phyloP scores from a whole-genome alignment of 73 alveolate species.

The Paramecium primaurelia region DNA sequence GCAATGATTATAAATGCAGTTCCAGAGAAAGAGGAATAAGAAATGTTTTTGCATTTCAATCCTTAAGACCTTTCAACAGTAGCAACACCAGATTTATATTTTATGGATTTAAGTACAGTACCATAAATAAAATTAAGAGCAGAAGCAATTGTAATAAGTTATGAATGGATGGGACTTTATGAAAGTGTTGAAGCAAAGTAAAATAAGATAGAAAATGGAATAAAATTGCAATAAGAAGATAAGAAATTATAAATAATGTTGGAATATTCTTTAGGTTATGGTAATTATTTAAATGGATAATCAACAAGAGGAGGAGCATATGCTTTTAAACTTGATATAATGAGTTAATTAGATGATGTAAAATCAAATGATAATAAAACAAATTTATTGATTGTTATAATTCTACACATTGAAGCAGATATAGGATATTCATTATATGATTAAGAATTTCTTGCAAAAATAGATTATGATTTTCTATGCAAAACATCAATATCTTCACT shows the following conservation, averaged over 20 bases:
- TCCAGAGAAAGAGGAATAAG: constrained; percentile 46
- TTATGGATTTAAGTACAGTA: constrained; percentile 21
- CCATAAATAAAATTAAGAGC: constrained; percentile 26
- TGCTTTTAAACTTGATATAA: constrained; percentile 33
- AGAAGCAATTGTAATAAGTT: neutral
- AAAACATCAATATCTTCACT: neutral
- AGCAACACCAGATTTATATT: constrained; percentile 14
- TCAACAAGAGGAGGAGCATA: constrained; percentile 28
- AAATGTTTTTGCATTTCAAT: neutral
- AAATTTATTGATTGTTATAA: constrained; percentile 12
- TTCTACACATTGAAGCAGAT: neutral
- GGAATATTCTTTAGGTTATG: constrained; percentile 24
- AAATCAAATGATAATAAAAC: constrained; percentile 47
- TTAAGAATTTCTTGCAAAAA: neutral
- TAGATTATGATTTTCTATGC: constrained; percentile 9
- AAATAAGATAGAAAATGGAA: neutral
- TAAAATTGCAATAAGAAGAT: neutral
- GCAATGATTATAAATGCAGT: constrained; percentile 24
- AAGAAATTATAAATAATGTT: neutral
- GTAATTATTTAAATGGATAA: constrained; percentile 44
- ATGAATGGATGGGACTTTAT: neutral
- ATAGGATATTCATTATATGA: neutral
- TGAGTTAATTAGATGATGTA: constrained; percentile 43
- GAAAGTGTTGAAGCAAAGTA: neutral
- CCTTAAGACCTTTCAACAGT: neutral